These are phyloP conservation scores for Pontederia crassipes DNA, from an alignment of 176 grass and related monocot genomes.

Conservation along the genomic window DNA sequence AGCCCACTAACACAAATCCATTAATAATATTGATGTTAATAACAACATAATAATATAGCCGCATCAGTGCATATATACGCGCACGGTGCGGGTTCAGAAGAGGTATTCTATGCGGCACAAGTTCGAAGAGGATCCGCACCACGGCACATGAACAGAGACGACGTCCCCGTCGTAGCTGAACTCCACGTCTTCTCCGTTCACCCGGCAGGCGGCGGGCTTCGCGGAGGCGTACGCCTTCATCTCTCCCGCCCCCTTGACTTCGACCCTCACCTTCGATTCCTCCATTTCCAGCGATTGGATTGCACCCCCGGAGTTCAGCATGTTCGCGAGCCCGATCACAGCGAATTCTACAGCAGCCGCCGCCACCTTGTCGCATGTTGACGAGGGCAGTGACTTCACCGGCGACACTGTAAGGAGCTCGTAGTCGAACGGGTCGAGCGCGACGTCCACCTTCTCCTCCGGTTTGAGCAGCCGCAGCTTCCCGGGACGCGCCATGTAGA, in stretches of 20 bases:
- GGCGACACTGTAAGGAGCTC: constrained; percentile 85
- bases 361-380: neutral
- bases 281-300: constrained; percentile 37
- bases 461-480: constrained; percentile 36
- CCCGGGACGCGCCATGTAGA: constrained; percentile 33
- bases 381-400: constrained; percentile 18
- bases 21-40: too few species aligned
- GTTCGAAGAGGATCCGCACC: constrained; percentile 60
- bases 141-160: constrained; percentile 51
- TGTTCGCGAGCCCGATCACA: constrained; percentile 71
- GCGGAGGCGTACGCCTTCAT: constrained; percentile 63
- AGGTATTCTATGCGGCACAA: constrained; percentile 39
- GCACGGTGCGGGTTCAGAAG: constrained; percentile 15
- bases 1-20: too few species aligned
- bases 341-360: constrained; percentile 28
- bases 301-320: constrained; percentile 74
- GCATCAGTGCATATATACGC: too few species aligned
- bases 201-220: constrained; percentile 36
- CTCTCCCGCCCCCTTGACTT: constrained; percentile 56
- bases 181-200: constrained; percentile 37
- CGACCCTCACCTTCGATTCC: constrained; percentile 22
- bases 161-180: constrained; percentile 41
- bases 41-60: too few species aligned
- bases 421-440: constrained; percentile 57
- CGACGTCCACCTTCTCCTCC: constrained; percentile 43